Conservation (phyloP, 257 asterid species). For the Echites panduratus region DNA sequence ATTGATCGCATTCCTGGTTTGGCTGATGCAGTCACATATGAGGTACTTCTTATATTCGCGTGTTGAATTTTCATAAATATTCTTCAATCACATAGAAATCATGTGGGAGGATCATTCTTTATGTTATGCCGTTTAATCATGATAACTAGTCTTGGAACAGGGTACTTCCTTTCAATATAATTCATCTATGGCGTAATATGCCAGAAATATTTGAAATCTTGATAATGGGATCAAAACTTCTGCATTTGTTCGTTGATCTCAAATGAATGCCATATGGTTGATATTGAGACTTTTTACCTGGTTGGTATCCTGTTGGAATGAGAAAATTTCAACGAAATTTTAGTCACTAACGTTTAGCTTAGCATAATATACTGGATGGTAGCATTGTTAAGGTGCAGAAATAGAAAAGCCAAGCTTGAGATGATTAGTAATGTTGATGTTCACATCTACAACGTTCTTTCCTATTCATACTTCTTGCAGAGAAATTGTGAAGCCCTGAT, state of each 20-base stretch:
- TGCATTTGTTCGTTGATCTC: neutral
- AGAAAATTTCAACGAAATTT: neutral
- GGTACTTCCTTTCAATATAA: neutral
- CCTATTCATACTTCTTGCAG: constrained; percentile 43
- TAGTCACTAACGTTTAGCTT: neutral
- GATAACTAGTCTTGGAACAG: neutral
- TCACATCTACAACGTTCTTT: neutral
- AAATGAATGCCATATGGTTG: neutral
- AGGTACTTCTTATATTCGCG: constrained; percentile 39
- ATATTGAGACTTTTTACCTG: neutral
- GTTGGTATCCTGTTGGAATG: neutral
- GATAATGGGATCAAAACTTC: neutral
- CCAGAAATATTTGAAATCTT: neutral
- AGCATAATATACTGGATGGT: neutral
- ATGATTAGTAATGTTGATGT: neutral
- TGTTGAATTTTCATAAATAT: neutral
- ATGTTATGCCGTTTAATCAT: neutral
- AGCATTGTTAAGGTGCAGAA: neutral
- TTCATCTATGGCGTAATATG: no score
- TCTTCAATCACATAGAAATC: neutral
- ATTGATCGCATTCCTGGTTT: constrained; percentile 90
- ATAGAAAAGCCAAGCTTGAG: neutral
- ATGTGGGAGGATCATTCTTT: neutral
- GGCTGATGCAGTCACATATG: constrained; percentile 93
- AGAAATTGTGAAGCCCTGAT: constrained; percentile 97